Conservation (phyloP, 306 rosid genomes). For the apple (Malus domestica) region DNA sequence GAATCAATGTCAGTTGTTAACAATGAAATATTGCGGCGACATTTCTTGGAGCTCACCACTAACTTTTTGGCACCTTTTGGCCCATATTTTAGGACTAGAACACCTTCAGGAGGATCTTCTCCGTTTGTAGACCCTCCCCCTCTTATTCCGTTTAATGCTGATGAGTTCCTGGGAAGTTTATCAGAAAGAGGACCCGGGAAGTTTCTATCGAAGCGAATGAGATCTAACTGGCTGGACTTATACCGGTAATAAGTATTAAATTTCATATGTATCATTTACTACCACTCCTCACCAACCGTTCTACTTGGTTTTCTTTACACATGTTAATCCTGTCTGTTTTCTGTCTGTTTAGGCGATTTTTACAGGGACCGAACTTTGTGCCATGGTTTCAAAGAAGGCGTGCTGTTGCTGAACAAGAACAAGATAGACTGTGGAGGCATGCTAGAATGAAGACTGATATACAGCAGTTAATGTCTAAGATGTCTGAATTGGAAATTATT, state of each 20-base stretch:
- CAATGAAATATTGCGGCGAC: slow-evolving; percentile 78
- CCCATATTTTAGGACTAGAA: slow-evolving; percentile 68
- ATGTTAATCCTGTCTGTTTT: not conserved
- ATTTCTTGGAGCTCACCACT: slow-evolving; percentile 83
- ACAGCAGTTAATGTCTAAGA: slow-evolving; percentile 46
- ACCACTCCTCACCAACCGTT: slow-evolving; percentile 7
- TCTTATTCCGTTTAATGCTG: slow-evolving; percentile 52
- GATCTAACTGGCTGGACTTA: slow-evolving; percentile 81
- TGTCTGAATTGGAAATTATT: slow-evolving; percentile 70
- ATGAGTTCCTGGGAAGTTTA: slow-evolving; percentile 66
- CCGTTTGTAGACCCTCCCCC: slow-evolving; percentile 73
- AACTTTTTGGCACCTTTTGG: slow-evolving; percentile 94
- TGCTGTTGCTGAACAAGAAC: slow-evolving; percentile 80
- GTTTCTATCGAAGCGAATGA: slow-evolving; percentile 79
- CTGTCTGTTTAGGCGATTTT: slow-evolving; percentile 56
- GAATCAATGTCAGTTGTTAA: slow-evolving; percentile 91
- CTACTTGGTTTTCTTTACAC: not conserved
- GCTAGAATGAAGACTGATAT: slow-evolving; percentile 71
- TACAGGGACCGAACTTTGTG: slow-evolving; percentile 75
- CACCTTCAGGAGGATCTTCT: slow-evolving; percentile 72
- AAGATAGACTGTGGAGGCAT: slow-evolving; percentile 73
- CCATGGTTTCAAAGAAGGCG: slow-evolving; percentile 83
- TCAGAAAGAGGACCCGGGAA: slow-evolving; percentile 87
- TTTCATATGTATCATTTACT: not conserved
- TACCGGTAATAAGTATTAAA: slow-evolving; percentile 47